Percentiles rank a stretch among this genome's conserved stretches.
These are phyloP conservation scores for Alternaria angustiovoidea DNA, from an alignment of 2,329 filamentous ascomycete genomes.

Conservation along the genomic window DNA sequence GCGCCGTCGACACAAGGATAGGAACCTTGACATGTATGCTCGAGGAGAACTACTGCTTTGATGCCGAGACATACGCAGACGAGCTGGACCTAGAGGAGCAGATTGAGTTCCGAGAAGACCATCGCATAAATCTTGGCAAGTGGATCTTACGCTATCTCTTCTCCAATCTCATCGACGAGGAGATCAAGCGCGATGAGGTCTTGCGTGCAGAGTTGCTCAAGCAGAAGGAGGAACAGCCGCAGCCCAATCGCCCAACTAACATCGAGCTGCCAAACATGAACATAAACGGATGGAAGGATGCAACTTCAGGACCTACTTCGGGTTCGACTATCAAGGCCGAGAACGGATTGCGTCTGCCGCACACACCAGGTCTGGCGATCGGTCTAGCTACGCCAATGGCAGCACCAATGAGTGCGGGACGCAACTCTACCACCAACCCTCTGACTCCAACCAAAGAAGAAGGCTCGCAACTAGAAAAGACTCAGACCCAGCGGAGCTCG, in stretches of 20 bases:
- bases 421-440: slow-evolving; percentile 46
- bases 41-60: slow-evolving; percentile 95
- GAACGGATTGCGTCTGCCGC: slow-evolving; percentile 67
- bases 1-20: slow-evolving; percentile 90
- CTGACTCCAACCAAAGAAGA: slow-evolving; percentile 54
- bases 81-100: slow-evolving; percentile 77
- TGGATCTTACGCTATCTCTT: slow-evolving; percentile 96
- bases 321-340: slow-evolving; percentile 62
- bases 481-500: slow-evolving; percentile 63
- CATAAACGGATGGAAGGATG: slow-evolving; percentile 57
- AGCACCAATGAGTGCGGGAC: slow-evolving; percentile 48
- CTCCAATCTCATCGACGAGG: slow-evolving; percentile 85
- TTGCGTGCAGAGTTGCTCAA: slow-evolving; percentile 75
- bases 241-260: slow-evolving; percentile 67
- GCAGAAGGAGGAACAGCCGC: slow-evolving; percentile 66
- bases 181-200: slow-evolving; percentile 80
- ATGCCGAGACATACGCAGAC: slow-evolving; percentile 96
- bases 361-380: slow-evolving; percentile 80
- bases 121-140: slow-evolving; percentile 95
- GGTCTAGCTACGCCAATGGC: slow-evolving; percentile 73
- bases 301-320: slow-evolving; percentile 54
- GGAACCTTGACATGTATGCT: slow-evolving; percentile 89
- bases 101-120: slow-evolving; percentile 88
- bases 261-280: slow-evolving; percentile 63
- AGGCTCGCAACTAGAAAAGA: slow-evolving; percentile 61